A percentile compares a stretch with the other conserved stretches of the same genome.
These are phyloP conservation scores for Wickerhamiella lipophila DNA, from an alignment of 805 yeast species.

Conservation along the genomic window DNA sequence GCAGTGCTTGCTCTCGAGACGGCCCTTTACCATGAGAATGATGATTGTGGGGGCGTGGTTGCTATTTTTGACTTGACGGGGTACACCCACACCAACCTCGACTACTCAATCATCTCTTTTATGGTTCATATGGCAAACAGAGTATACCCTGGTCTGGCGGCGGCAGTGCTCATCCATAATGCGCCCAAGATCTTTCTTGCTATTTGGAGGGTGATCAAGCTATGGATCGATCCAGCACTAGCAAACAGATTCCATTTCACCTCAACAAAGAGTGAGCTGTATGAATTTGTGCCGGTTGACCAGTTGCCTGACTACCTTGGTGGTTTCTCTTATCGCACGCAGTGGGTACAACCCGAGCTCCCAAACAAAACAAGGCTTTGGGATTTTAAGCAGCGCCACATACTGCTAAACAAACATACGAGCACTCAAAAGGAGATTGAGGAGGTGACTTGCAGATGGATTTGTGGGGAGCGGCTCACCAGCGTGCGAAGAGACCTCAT, in stretches of 20 bases:
- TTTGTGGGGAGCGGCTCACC: not conserved
- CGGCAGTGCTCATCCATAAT: not conserved
- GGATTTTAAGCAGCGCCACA: not conserved
- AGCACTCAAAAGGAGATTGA: not conserved
- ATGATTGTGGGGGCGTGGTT: slow-evolving; percentile 53
- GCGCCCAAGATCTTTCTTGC: slow-evolving; percentile 3
- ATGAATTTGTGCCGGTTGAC: slow-evolving; percentile 43
- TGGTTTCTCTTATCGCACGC: slow-evolving; percentile 33
- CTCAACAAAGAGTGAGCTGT: slow-evolving; percentile 52
- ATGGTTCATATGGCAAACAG: not conserved
- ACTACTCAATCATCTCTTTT: slow-evolving; percentile 64
- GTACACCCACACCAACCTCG: slow-evolving; percentile 70
- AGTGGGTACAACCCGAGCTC: not conserved
- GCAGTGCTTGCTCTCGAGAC: not conserved
- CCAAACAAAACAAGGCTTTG: not conserved
- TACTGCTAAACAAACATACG: not conserved
- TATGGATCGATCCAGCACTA: slow-evolving; percentile 92
- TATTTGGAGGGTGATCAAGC: slow-evolving; percentile 1
- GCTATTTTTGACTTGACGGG: slow-evolving; percentile 64
- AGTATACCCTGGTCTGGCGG: slow-evolving; percentile 3
- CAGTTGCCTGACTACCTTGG: slow-evolving; percentile 62
- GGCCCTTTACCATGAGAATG: slow-evolving; percentile 33
- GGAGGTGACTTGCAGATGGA: not conserved
- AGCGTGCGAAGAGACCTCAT: not conserved
- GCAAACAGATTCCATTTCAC: slow-evolving; percentile 84